phyloP scores from a whole-genome alignment of 2,329 filamentous ascomycete genomes.

The Colletotrichum acutatum region DNA sequence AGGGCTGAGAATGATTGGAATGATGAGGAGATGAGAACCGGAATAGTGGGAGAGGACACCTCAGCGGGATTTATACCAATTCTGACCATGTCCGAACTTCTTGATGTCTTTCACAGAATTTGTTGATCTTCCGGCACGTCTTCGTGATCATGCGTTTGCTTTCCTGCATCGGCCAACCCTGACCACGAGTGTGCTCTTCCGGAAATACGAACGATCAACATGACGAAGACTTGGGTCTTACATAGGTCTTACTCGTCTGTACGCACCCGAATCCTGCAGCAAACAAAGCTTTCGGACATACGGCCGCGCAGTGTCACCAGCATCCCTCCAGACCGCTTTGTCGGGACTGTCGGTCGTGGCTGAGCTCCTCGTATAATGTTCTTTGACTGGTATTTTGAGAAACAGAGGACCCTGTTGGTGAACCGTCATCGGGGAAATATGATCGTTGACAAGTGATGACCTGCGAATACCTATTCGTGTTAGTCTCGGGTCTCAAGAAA shows the following conservation, averaged over 20 bases:
- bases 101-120: neutral
- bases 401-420: neutral
- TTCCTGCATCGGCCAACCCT: neutral
- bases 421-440: neutral
- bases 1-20: neutral
- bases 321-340: slow-evolving; percentile 6
- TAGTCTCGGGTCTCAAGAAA: neutral
- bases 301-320: slow-evolving; percentile 4
- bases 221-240: slow-evolving; percentile 4
- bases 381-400: neutral
- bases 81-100: neutral
- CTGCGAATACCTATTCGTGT: neutral
- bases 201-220: slow-evolving; percentile 20
- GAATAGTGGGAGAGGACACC: neutral
- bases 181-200: neutral
- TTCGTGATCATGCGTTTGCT: neutral
- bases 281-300: slow-evolving; percentile 12
- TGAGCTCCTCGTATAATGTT: neutral
- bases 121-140: neutral
- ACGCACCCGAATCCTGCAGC: slow-evolving; percentile 1
- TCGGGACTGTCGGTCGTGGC: neutral
- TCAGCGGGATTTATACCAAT: neutral
- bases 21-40: neutral
- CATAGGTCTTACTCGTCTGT: slow-evolving; percentile 23
- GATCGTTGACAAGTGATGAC: neutral